phyloP scores from a whole-genome alignment of 2,329 filamentous ascomycete species.

The Ceratocystis albifundus region DNA sequence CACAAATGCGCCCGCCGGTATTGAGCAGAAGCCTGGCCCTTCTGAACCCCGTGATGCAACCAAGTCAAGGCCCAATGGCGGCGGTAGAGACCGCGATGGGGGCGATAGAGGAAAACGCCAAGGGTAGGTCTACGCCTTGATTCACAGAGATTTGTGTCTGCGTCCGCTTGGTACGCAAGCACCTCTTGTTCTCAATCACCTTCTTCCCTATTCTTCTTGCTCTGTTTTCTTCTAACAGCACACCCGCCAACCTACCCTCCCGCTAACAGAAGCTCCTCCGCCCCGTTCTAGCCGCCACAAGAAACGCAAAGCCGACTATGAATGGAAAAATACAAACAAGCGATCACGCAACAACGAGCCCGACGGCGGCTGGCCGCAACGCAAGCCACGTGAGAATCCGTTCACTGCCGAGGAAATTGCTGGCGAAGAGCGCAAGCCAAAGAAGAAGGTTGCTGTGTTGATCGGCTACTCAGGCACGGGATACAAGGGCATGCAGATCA shows the following conservation, averaged over 20 bases:
- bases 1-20: not conserved
- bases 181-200: not conserved
- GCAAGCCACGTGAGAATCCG: slow-evolving; percentile 32
- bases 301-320: slow-evolving; percentile 22
- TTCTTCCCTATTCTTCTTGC: not conserved
- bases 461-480: slow-evolving; percentile 93
- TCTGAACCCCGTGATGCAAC: slow-evolving; percentile 13
- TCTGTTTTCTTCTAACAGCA: not conserved
- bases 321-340: slow-evolving; percentile 21
- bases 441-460: slow-evolving; percentile 91
- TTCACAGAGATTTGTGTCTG: not conserved
- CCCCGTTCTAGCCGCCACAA: slow-evolving; percentile 21
- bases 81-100: slow-evolving; percentile 10
- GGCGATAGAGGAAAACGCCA: slow-evolving; percentile 19
- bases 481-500: slow-evolving; percentile 95
- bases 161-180: not conserved
- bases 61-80: not conserved
- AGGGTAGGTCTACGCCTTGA: slow-evolving; percentile 16
- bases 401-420: slow-evolving; percentile 72
- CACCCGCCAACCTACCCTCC: slow-evolving; percentile 16
- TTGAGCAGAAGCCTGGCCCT: slow-evolving; percentile 12
- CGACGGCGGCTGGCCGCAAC: slow-evolving; percentile 20
- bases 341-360: slow-evolving; percentile 23
- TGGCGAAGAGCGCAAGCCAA: slow-evolving; percentile 73
- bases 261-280: slow-evolving; percentile 17